phyloP scores from a whole-genome alignment of 2,329 filamentous ascomycete genomes.

The Cytospora chrysosperma region DNA sequence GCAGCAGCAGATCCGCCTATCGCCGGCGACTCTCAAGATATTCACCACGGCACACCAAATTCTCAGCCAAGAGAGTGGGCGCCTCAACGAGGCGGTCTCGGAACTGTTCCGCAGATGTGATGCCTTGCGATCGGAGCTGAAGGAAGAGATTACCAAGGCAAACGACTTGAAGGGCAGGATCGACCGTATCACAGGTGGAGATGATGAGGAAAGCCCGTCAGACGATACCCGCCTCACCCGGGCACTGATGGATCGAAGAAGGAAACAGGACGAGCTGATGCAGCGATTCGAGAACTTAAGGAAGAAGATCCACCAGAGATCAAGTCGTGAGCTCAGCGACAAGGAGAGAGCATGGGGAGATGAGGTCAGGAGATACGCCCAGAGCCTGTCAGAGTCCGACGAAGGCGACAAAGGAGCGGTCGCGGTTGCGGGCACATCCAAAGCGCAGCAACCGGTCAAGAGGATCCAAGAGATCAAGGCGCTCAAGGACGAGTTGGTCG shows the following conservation, averaged over 20 bases:
- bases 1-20: slow-evolving; percentile 67
- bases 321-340: slow-evolving; percentile 55
- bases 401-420: slow-evolving; percentile 25
- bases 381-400: slow-evolving; percentile 42
- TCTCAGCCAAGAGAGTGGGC: slow-evolving; percentile 67
- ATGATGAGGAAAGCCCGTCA: slow-evolving; percentile 51
- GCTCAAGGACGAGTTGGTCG: slow-evolving; percentile 52
- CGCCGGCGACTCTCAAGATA: slow-evolving; percentile 67
- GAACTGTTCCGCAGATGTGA: slow-evolving; percentile 73
- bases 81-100: slow-evolving; percentile 66
- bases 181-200: slow-evolving; percentile 63
- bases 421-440: slow-evolving; percentile 28
- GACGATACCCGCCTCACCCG: slow-evolving; percentile 58
- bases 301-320: slow-evolving; percentile 48
- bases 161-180: slow-evolving; percentile 65
- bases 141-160: slow-evolving; percentile 64
- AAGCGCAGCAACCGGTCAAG: slow-evolving; percentile 51
- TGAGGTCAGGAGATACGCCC: slow-evolving; percentile 40
- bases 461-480: slow-evolving; percentile 57
- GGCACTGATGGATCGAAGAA: slow-evolving; percentile 54
- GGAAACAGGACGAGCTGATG: slow-evolving; percentile 56
- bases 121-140: slow-evolving; percentile 65
- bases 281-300: slow-evolving; percentile 60
- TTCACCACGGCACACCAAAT: slow-evolving; percentile 73
- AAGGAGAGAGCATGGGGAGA: slow-evolving; percentile 56